Conservation (phyloP, 768 basidiomycete species). For the Lepiota brunneoincarnata region DNA sequence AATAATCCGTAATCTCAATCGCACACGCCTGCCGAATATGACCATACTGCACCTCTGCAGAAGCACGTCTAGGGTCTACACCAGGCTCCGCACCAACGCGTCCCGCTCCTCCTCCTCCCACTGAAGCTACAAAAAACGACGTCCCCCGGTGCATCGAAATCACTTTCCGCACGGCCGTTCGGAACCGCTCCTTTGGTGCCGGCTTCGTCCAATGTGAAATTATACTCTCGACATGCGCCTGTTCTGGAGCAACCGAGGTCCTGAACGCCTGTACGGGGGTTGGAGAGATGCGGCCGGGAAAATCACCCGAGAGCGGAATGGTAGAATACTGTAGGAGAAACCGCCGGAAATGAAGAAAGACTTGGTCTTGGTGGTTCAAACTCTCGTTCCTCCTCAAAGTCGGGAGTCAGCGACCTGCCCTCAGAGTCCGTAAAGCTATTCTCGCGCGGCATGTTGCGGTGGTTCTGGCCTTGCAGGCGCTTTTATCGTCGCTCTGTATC, state of each 20-base stretch:
- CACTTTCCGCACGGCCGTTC: slow-evolving; percentile 54
- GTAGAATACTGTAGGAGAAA: neutral
- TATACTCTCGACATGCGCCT: neutral
- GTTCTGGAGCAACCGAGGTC: too few relatives aligned
- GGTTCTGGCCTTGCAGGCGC: neutral
- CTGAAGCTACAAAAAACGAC: slow-evolving; percentile 29
- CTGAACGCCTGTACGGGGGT: neutral
- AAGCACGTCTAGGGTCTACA: slow-evolving; percentile 60
- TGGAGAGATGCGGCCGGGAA: neutral
- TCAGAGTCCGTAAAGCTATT: slow-evolving; percentile 69
- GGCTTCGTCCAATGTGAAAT: slow-evolving; percentile 17
- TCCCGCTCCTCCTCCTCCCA: slow-evolving; percentile 15
- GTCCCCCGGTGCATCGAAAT: slow-evolving; percentile 61
- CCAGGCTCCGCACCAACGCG: slow-evolving; percentile 67
- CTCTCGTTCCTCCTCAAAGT: slow-evolving; percentile 43
- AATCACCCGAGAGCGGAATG: neutral
- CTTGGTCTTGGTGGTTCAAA: neutral
- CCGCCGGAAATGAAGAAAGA: neutral
- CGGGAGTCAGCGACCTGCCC: slow-evolving; percentile 65
- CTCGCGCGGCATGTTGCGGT: slow-evolving; percentile 53
- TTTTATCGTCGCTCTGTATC: too few relatives aligned
- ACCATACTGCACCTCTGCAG: slow-evolving; percentile 53
- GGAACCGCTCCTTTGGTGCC: slow-evolving; percentile 51
- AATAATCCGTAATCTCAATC: slow-evolving; percentile 71
- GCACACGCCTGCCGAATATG: slow-evolving; percentile 58